Percentiles rank a stretch among this genome's conserved stretches.
phyloP scores from a whole-genome alignment of 1,284 basidiomycete genomes.

The Fomitopsis schrenkii region DNA sequence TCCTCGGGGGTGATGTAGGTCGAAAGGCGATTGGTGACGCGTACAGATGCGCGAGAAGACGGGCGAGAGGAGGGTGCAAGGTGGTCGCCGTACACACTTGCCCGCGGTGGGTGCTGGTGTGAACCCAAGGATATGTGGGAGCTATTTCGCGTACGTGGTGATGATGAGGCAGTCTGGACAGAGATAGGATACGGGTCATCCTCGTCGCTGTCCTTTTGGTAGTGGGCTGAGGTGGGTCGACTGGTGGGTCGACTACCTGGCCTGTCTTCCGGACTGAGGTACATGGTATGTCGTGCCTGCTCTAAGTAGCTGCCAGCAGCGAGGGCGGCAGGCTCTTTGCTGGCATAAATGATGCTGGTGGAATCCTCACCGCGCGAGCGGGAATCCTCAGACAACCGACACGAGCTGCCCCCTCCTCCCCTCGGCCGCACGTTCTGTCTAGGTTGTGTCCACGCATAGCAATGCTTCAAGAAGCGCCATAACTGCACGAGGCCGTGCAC shows the following conservation, averaged over 20 bases:
- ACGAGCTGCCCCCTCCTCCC: not conserved
- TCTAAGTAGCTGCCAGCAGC: not conserved
- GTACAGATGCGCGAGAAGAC: conserved; percentile 8
- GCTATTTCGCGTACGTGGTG: not conserved
- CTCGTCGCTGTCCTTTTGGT: not conserved
- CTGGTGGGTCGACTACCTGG: not conserved
- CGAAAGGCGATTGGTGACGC: conserved; percentile 12
- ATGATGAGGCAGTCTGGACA: conserved; percentile 14
- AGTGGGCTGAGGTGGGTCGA: conserved; percentile 1
- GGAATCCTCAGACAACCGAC: not conserved
- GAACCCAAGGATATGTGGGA: not conserved
- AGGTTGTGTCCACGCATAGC: not conserved
- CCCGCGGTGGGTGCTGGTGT: not conserved
- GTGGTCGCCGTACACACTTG: conserved; percentile 2
- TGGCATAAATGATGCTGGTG: not conserved
- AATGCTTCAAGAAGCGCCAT: conserved; percentile 1
- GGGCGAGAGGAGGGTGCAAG: conserved; percentile 12
- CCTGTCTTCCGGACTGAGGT: not conserved
- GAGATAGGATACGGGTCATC: conserved; percentile 9
- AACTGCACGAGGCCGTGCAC: not conserved
- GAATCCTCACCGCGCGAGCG: not conserved
- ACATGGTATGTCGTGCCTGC: not conserved
- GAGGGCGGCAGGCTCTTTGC: conserved; percentile 3
- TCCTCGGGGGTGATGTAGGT: conserved; percentile 9
- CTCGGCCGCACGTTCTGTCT: not conserved